Base-by-base conservation (phyloP, 306 rosid species). In the Quercus bicolor region DNA sequence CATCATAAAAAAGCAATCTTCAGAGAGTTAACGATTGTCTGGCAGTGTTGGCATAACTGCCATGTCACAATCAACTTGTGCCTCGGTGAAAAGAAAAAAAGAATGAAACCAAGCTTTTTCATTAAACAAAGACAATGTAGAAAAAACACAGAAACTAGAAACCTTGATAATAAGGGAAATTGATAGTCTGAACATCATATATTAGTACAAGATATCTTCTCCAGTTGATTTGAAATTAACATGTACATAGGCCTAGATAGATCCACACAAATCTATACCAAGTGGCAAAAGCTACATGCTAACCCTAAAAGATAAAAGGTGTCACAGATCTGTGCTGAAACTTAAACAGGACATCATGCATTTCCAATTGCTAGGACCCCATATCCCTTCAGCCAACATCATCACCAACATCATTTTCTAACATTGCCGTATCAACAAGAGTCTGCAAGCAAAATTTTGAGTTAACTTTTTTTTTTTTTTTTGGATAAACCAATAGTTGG, bases 401-500 rank as follows among this genome's bases (percentile, higher is more conserved):
- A 69, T 40, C 81, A 26, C 73, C 89, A 37, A 31, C 81, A 73
- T 88, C 92, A 85, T 70, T 75, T 80, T 89, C 95, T 62, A 77
- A 56, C 78, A 76, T 28, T 64, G 77, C 83, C 6, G 82, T 34
- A 40, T 92, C 97, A 75, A 94, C 90, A 14, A 92, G 84, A 77
- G 78, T 79, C 98, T 95, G 95, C 89, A 80, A 82, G 74, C 1
- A 81, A 48, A 87, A 68, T 19, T 64, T 64, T 28, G 43, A 29
- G 70, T 64, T 64, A 64, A 28, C 1, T 9, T 20, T 37, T 37
- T 37, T 37, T 37, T 34, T 0, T 37, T 34, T 34, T 6, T 6
- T 6, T 6, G 43, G 11, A 40, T 40, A 40, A 40, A 40, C 45
- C 45, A 8, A 40, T 40, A 40, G 0, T 8, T 8, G 12, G 45